Evolutionary conservation across 257 asterid species (phyloP), one percentile per base, ranked within the genome.

Genomic region (Vinca minor): DNA sequence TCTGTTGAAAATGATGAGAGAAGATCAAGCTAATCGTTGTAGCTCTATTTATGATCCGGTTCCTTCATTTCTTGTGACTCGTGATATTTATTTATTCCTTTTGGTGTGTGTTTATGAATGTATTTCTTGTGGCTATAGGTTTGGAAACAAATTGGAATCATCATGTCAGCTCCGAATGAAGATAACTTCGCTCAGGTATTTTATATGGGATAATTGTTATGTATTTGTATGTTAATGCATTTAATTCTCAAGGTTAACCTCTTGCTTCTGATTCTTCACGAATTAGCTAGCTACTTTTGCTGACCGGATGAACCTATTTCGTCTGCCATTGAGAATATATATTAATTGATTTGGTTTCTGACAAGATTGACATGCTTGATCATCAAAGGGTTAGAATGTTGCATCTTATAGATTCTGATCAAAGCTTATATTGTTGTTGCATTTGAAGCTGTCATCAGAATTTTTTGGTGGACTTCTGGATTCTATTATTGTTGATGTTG

Each of bases 401-500:
- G 23, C 50, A 38, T 50, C 36, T 61, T 50, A 62, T 50, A 32
- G 60, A 71, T 66, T 23, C 47, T 68, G 25, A 59, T 63, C 21
- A 9, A 15, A 44, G 42, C 39, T 4, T 63, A 3, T 63, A 59
- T 29, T 60, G n/a, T 67, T 68, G 39, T 64, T 61, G 59, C 64
- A 52, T 67, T 67, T 77, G 84, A 89, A 93, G 96, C 73, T 85
- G 32, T 67, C 86, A 18, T 80, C 83, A 41, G 84, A 80, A 41
- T 53, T 89, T 54, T 84, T 92, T 67, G 46, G 45, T 14, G 91
- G 87, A 23, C 84, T 93, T 77, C 77, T 93, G 31, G 97, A 93
- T 70, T 85, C 87, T 34, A 66, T 89, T 56, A 89, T 93, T 21
- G 74, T 82, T 69, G 99, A 93, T 79, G 87, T 87, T 64, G 99